Conservation (phyloP, 371 early-diverging fungal genomes). For the Mortierella sp. region DNA sequence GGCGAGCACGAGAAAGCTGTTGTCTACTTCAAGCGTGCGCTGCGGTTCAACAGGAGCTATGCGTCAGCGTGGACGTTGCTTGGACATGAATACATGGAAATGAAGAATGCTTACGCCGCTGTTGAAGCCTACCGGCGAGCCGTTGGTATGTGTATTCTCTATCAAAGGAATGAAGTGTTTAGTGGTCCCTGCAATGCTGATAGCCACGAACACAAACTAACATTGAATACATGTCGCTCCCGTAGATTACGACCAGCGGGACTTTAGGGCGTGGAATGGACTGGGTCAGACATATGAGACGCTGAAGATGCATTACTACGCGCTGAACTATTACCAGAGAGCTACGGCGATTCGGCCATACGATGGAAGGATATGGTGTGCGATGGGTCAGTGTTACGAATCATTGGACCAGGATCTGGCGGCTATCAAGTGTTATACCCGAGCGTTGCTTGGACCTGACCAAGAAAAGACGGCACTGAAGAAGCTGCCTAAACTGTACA, state of each 20-base stretch:
- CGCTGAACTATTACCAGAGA: slow-evolving; percentile 87
- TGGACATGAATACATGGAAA: slow-evolving; percentile 96
- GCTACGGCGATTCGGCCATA: slow-evolving; percentile 83
- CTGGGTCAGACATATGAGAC: slow-evolving; percentile 94
- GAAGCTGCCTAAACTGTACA: slow-evolving; percentile 71
- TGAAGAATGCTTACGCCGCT: slow-evolving; percentile 90
- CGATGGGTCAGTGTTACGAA: slow-evolving; percentile 81
- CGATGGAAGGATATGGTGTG: slow-evolving; percentile 87
- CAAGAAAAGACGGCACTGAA: slow-evolving; percentile 64
- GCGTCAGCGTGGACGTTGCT: slow-evolving; percentile 92
- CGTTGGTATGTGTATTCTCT: slow-evolving; percentile 62
- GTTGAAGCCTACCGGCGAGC: slow-evolving; percentile 93
- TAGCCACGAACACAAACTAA: neutral
- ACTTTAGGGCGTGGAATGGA: slow-evolving; percentile 96
- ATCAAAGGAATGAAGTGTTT: neutral
- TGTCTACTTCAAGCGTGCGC: slow-evolving; percentile 86
- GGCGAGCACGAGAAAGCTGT: slow-evolving; percentile 89
- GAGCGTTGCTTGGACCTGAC: slow-evolving; percentile 72
- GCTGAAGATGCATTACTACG: slow-evolving; percentile 84
- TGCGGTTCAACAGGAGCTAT: slow-evolving; percentile 84
- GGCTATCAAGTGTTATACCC: slow-evolving; percentile 78
- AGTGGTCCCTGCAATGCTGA: too few species aligned
- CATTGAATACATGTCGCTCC: neutral
- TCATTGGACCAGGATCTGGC: slow-evolving; percentile 62
- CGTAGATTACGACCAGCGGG: slow-evolving; percentile 82